A percentile compares a stretch with the other conserved stretches of the same genome.
phyloP scores from a whole-genome alignment of 169 alveolate species.

The Plasmodium relictum region DNA sequence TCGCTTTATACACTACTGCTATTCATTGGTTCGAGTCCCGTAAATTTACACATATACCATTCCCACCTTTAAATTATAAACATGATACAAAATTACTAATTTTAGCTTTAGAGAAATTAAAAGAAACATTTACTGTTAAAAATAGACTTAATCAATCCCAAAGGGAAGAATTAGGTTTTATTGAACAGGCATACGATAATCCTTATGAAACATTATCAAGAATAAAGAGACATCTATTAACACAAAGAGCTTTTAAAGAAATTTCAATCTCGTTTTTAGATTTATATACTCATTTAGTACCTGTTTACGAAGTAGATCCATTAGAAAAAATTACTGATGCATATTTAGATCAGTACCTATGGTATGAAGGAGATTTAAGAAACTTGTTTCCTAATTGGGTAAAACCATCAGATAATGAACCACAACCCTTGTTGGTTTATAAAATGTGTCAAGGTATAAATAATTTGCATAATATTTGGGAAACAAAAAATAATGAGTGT shows the following conservation, averaged over 20 bases:
- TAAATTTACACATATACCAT: conserved; percentile 98
- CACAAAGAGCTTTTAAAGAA: conserved; percentile 99
- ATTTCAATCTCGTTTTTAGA: conserved; percentile 99
- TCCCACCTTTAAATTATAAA: conserved; percentile 99
- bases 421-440: conserved; percentile 99
- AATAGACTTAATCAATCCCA: conserved; percentile 97
- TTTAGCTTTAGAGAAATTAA: conserved; percentile 98
- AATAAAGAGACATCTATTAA: conserved; percentile 98
- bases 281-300: conserved; percentile 97
- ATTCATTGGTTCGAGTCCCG: conserved; percentile 99
- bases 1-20: conserved; percentile 99
- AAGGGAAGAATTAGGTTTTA: conserved; percentile 99
- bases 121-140: conserved; percentile 97
- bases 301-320: conserved; percentile 99
- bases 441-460: conserved; percentile 99
- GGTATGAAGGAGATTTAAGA: conserved; percentile 99
- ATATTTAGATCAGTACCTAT: conserved; percentile 99
- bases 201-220: conserved; percentile 99
- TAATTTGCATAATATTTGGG: conserved; percentile 98
- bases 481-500: conserved; percentile 94
- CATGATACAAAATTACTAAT: conserved; percentile 99
- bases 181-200: conserved; percentile 99
- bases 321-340: conserved; percentile 99
- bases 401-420: conserved; percentile 99
- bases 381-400: conserved; percentile 99